Percentiles rank a stretch among this genome's conserved stretches.
phyloP scores from a whole-genome alignment of 2,329 filamentous ascomycete genomes.

The Stachybotrys echinatus region DNA sequence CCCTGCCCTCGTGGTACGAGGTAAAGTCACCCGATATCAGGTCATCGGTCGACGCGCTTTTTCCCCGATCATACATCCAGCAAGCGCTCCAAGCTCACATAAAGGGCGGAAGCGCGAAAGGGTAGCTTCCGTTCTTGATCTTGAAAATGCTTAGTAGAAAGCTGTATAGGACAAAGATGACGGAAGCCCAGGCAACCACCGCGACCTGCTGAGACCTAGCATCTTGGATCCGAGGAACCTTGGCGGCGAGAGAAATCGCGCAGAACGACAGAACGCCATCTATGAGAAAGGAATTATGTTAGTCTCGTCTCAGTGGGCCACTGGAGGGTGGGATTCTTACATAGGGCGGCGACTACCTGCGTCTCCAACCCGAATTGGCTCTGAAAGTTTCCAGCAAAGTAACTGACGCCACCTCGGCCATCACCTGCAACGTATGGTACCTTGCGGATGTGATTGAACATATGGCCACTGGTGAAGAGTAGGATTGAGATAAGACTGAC shows the following conservation, averaged over 20 bases:
- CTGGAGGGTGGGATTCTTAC: constrained; percentile 51
- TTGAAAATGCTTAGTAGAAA: constrained; percentile 92
- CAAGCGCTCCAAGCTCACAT: constrained; percentile 32
- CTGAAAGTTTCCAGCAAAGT: constrained; percentile 89
- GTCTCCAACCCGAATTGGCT: constrained; percentile 93
- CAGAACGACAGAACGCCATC: constrained; percentile 77
- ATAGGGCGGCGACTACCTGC: constrained; percentile 88
- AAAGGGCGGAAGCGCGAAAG: constrained; percentile 91
- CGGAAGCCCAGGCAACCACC: constrained; percentile 70
- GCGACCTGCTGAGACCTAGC: constrained; percentile 72
- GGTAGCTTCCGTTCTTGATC: constrained; percentile 91
- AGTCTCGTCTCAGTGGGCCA: not conserved
- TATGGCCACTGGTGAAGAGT: constrained; percentile 92
- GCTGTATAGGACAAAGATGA: constrained; percentile 83
- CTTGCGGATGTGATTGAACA: constrained; percentile 99
- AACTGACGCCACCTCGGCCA: constrained; percentile 78
- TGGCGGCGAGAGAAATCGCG: constrained; percentile 83
- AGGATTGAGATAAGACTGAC: constrained; percentile 84
- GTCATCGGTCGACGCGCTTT: too few relatives aligned
- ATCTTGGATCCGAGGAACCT: constrained; percentile 84
- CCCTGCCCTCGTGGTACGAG: too few relatives aligned
- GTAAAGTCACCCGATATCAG: too few relatives aligned
- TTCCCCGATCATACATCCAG: not conserved
- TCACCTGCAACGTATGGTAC: constrained; percentile 88
- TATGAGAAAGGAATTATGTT: constrained; percentile 24